Conservation (phyloP, 352 stramenopile species). For the Phytophthora macrochlamydospora region DNA sequence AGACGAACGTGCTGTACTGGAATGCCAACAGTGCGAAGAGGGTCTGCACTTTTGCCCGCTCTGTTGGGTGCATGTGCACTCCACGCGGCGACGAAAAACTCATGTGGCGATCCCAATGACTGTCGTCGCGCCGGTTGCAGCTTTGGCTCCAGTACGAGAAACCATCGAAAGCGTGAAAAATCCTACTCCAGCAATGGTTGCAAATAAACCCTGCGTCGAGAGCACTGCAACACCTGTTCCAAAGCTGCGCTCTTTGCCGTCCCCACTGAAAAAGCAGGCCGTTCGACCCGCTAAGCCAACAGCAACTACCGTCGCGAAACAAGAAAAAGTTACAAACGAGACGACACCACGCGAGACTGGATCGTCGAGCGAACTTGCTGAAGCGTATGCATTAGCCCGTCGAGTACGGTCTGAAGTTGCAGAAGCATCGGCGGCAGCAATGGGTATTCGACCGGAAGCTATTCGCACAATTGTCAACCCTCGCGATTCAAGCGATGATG, state of each 20-base stretch:
- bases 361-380: constrained; percentile 8
- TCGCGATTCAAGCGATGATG: constrained; percentile 5
- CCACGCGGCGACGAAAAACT: constrained; percentile 53
- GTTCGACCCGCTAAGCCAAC: too few relatives aligned
- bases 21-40: constrained; percentile 72
- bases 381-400: constrained; percentile 24
- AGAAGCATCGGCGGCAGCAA: background rate
- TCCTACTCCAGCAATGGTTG: background rate
- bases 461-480: too few relatives aligned
- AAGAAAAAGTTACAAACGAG: too few relatives aligned
- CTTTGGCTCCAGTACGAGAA: constrained; percentile 1
- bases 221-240: too few relatives aligned
- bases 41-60: constrained; percentile 70
- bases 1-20: constrained; percentile 65
- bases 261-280: too few relatives aligned
- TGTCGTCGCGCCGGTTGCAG: constrained; percentile 4
- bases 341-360: too few relatives aligned
- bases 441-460: background rate
- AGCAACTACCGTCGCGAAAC: too few relatives aligned
- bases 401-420: constrained; percentile 15
- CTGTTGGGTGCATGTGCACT: constrained; percentile 80
- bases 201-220: too few relatives aligned
- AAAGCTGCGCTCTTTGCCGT: too few relatives aligned
- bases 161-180: background rate
- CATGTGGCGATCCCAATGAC: constrained; percentile 73